A percentile compares a stretch with the other conserved stretches of the same genome.
Evolutionary conservation across 768 basidiomycete genomes (phyloP).

Genomic region (Serendipita sp.): DNA sequence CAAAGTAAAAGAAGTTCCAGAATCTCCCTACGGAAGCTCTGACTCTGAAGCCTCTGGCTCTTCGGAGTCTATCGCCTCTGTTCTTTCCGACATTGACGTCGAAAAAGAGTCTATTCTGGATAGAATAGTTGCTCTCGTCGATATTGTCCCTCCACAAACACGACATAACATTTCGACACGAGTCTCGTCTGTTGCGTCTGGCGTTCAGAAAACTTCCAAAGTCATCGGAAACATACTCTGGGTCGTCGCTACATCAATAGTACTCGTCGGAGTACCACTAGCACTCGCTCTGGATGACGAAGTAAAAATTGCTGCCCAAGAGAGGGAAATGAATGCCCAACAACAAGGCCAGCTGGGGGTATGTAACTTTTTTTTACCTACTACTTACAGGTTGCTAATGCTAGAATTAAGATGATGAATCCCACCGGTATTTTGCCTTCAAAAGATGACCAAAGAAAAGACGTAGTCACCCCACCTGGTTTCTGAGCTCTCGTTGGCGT

Average conservation of each 20-base stretch:
- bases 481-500: background rate
- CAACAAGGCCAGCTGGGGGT: constrained; percentile 89
- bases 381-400: constrained; percentile 2
- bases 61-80: constrained; percentile 48
- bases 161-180: constrained; percentile 56
- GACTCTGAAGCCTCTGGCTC: constrained; percentile 59
- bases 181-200: constrained; percentile 40
- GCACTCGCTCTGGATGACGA: constrained; percentile 92
- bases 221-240: constrained; percentile 79
- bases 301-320: constrained; percentile 83
- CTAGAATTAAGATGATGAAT: background rate
- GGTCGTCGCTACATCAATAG: constrained; percentile 85
- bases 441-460: background rate
- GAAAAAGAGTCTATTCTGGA: constrained; percentile 71
- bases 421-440: background rate
- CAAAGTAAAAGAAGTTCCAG: constrained; percentile 65
- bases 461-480: background rate
- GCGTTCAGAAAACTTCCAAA: constrained; percentile 51
- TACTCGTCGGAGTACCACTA: constrained; percentile 85
- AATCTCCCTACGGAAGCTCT: constrained; percentile 57
- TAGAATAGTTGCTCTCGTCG: constrained; percentile 78
- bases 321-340: constrained; percentile 71
- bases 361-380: constrained; percentile 15
- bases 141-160: constrained; percentile 88
- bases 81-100: constrained; percentile 49